phyloP scores from a whole-genome alignment of 768 basidiomycete genomes.

The Tricholoma terreum region DNA sequence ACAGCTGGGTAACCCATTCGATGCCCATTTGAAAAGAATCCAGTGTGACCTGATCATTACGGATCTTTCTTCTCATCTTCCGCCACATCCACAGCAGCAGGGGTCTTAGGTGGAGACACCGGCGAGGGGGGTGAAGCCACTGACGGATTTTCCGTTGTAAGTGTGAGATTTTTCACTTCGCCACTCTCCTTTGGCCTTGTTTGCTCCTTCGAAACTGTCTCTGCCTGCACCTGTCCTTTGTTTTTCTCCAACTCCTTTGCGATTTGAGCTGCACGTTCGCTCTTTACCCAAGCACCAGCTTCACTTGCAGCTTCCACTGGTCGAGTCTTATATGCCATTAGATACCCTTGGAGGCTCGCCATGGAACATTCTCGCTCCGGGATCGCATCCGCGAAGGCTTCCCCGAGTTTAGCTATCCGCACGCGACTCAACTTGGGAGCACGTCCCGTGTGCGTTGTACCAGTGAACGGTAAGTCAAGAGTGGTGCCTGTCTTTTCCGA shows the following conservation, averaged over 20 bases:
- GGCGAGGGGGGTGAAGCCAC: not conserved
- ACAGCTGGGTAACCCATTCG: not conserved
- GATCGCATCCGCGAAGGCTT: slow-evolving; percentile 45
- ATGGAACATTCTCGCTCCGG: slow-evolving; percentile 35
- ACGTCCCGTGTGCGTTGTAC: slow-evolving; percentile 25
- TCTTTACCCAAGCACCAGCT: slow-evolving; percentile 41
- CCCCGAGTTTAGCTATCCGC: slow-evolving; percentile 40
- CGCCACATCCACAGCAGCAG: not conserved
- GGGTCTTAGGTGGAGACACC: not conserved
- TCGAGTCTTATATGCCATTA: slow-evolving; percentile 59
- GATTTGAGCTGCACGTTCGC: slow-evolving; percentile 26
- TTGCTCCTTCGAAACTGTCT: slow-evolving; percentile 25
- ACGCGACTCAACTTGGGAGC: slow-evolving; percentile 32
- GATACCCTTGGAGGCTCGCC: slow-evolving; percentile 39
- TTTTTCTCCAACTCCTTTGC: slow-evolving; percentile 12
- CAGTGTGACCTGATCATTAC: not conserved
- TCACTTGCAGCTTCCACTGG: slow-evolving; percentile 47
- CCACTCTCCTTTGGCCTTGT: slow-evolving; percentile 18
- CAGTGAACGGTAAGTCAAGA: slow-evolving; percentile 9
- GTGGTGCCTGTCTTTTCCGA: not conserved
- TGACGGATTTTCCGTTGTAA: not conserved
- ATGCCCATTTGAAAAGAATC: not conserved
- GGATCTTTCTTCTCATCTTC: not conserved
- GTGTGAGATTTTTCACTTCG: not conserved
- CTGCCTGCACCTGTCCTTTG: slow-evolving; percentile 16